These are phyloP conservation scores for Eucalyptus cloeziana DNA, from an alignment of 345 rosid genomes.

Conservation along the genomic window DNA sequence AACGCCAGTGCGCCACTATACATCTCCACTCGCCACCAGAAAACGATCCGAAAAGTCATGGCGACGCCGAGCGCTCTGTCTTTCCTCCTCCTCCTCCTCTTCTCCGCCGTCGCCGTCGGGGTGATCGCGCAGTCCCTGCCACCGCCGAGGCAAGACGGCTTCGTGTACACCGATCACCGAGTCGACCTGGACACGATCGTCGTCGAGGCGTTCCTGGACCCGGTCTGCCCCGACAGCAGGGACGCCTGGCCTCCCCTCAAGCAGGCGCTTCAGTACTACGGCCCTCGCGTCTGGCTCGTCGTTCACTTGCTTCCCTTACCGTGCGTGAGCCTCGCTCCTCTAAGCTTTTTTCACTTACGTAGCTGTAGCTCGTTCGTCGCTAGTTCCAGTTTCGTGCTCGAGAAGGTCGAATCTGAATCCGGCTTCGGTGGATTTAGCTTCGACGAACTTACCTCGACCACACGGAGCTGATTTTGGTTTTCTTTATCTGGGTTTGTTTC, in stretches of 20 bases:
- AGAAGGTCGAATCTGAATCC: neutral
- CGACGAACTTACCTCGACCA: neutral
- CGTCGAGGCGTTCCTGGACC: slow-evolving; percentile 83
- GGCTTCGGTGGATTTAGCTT: neutral
- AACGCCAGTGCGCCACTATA: neutral
- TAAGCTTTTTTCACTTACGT: neutral
- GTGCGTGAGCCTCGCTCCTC: slow-evolving; percentile 23
- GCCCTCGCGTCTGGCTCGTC: slow-evolving; percentile 41
- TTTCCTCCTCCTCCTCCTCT: neutral
- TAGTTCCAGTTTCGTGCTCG: neutral
- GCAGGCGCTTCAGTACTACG: slow-evolving; percentile 47
- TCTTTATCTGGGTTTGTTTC: neutral
- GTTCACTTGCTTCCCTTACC: slow-evolving; percentile 85
- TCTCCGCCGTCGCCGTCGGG: neutral
- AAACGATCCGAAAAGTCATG: neutral
- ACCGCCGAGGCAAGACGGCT: slow-evolving; percentile 72
- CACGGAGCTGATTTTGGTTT: neutral
- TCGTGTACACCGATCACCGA: slow-evolving; percentile 22
- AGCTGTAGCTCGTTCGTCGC: neutral
- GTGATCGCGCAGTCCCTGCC: slow-evolving; percentile 52
- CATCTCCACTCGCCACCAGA: neutral
- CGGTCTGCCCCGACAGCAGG: slow-evolving; percentile 82
- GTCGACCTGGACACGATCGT: slow-evolving; percentile 29
- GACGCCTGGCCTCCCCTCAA: slow-evolving; percentile 83
- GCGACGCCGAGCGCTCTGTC: neutral